Conservation (phyloP, 148 eudicot species). For the Arctostaphylos glauca region DNA sequence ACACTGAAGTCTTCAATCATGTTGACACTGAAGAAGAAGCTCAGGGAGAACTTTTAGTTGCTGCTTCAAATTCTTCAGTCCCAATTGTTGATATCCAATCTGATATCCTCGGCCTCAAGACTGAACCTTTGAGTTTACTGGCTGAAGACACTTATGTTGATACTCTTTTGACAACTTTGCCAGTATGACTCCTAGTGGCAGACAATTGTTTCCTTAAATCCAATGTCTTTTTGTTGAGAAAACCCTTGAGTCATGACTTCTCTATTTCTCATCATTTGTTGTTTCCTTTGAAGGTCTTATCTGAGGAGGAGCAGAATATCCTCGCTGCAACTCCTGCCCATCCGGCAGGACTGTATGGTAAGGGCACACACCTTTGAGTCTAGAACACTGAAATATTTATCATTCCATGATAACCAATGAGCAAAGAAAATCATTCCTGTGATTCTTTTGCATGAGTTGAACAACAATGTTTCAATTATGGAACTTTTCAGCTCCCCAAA, state of each 20-base stretch:
- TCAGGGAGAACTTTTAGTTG: constrained; percentile 45
- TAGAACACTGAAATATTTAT: constrained; percentile 5
- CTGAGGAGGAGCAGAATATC: constrained; percentile 70
- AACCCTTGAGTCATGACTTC: not conserved
- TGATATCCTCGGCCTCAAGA: constrained; percentile 56
- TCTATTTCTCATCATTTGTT: constrained; percentile 1
- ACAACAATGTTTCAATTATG: not conserved
- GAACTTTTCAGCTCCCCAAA: not conserved
- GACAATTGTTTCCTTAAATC: not conserved
- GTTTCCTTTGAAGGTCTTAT: constrained; percentile 48
- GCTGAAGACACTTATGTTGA: constrained; percentile 53
- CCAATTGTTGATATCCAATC: constrained; percentile 51
- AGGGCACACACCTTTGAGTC: constrained; percentile 11
- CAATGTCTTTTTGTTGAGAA: not conserved
- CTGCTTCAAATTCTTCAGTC: constrained; percentile 41
- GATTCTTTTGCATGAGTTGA: not conserved
- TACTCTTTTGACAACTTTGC: constrained; percentile 69
- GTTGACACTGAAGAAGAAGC: constrained; percentile 48
- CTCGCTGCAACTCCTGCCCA: constrained; percentile 94
- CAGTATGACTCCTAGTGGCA: constrained; percentile 41
- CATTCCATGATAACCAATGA: not conserved
- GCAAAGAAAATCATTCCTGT: not conserved
- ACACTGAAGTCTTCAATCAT: constrained; percentile 48
- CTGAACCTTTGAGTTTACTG: constrained; percentile 57
- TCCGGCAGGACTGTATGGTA: constrained; percentile 88